Conservation (phyloP, 176 grass and related monocot species). For the Pontederia paniculata region DNA sequence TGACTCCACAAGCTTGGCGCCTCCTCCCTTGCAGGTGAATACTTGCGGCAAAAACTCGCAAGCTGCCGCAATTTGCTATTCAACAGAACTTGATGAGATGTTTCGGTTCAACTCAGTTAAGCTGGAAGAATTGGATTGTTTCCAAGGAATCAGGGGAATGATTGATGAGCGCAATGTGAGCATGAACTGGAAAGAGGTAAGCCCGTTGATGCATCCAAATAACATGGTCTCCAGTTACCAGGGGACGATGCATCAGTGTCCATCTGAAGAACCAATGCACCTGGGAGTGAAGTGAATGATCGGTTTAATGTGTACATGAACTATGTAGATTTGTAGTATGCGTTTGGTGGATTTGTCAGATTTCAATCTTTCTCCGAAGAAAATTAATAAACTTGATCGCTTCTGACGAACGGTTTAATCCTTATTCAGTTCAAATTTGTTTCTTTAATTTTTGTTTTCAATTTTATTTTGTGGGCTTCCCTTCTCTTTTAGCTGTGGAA, state of each 20-base stretch:
- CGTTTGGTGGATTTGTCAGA: constrained; percentile 41
- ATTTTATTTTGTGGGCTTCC: too few relatives aligned
- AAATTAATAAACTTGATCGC: too few relatives aligned
- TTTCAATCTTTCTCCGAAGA: too few relatives aligned
- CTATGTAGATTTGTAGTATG: constrained; percentile 44
- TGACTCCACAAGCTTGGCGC: constrained; percentile 24
- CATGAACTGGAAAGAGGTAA: constrained; percentile 44
- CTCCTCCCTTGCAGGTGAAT: constrained; percentile 19
- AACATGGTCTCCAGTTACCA: constrained; percentile 39
- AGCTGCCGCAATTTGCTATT: neutral
- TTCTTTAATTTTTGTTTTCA: too few relatives aligned
- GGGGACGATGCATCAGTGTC: constrained; percentile 37
- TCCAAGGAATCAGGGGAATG: constrained; percentile 20
- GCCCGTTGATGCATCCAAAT: constrained; percentile 41
- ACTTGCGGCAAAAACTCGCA: too few relatives aligned
- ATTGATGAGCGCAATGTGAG: neutral
- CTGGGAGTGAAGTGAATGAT: constrained; percentile 36
- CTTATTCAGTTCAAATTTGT: too few relatives aligned
- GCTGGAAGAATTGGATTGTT: constrained; percentile 52
- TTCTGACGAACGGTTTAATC: too few relatives aligned
- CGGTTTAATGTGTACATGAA: constrained; percentile 2
- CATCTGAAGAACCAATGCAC: constrained; percentile 37
- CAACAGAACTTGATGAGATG: constrained; percentile 44
- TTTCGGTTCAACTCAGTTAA: constrained; percentile 69
- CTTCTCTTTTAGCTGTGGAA: too few relatives aligned